Evolutionary conservation across 306 rosid genomes (phyloP), one percentile per base, ranked within the genome.

Genomic region (Corylus americana): DNA sequence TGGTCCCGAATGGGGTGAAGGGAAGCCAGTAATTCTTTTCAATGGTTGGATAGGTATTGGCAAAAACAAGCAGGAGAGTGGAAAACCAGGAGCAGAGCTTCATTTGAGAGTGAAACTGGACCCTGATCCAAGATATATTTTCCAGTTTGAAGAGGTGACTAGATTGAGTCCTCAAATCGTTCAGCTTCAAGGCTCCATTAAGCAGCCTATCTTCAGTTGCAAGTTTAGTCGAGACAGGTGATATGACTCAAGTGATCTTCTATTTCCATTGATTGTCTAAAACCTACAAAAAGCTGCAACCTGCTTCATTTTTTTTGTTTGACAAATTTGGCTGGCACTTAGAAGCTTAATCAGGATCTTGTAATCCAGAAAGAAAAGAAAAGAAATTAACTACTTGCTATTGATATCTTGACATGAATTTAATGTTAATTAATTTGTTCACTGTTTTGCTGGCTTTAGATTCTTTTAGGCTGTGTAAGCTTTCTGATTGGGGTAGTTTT

Each of bases 171-270:
- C 98, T 59, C 98, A 94, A 82, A 84, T 94, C 74, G 88, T 90
- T 78, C 98, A 89, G 87, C 94, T 89, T 77, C 98, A 78, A 86
- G 97, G 98, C 75, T 90, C 94, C 73, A 83, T 83, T 75, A 91
- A 86, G 78, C 98, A 94, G 83, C 97, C 97, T 31, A 90, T 94
- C 83, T 94, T 94, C 83, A 94, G 94, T 82, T 92, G 97, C 94
- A 91, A 88, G 87, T 94, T 94, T 80, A 89, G 84, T 66, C 88
- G 89, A 70, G 98, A 94, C 96, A 94, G 98, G 97, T 94, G 81
- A 89, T 80, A 64, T 69, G 78, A 78, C 78, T n/a, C 64, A 57
- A 54, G 8, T 27, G 17, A 63, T 83, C 53, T 74, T 72, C 58
- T 62, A 27, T 59, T 78, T 77, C 39, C 73, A 39, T 2, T 61